Evolutionary conservation across 345 rosid species (phyloP), one percentile per base, ranked within the genome.

Genomic region (Sonneratia caseolaris): DNA sequence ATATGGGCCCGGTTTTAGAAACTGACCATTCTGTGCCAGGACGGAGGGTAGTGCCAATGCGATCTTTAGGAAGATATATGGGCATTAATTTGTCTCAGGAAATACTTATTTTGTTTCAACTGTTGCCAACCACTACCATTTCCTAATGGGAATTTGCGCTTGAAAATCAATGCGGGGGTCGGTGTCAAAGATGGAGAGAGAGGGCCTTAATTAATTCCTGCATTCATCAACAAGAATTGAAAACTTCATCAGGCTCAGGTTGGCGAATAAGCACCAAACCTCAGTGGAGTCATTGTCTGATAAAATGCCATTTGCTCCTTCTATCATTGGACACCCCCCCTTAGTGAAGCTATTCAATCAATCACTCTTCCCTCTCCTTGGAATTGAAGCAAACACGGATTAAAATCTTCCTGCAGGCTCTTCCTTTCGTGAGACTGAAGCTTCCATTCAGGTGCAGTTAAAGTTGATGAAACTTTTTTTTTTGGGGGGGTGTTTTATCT

Each of bases 131-230:
- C 32, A 47, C 51, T 24, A 27, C 37, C 66, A 35, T 62, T 62
- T 14, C 66, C 7, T 18, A 4, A 62, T 62, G 66, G 66, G 66
- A 35, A 62, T 10, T 11, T 62, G 66, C 66, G 27, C 66, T 62
- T 11, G 66, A 42, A 62, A 62, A 62, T 62, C 38, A 62, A 62
- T 62, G 66, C 27, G 66, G 66, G 15, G 35, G 37, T 62, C 27
- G 18, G 66, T 27, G 32, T 57, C 32, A 57, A 22, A 57, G n/a
- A 5, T 57, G 64, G 24, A 55, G 22, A 15, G 61, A 57, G 35
- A 57, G 35, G 32, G 8, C 11, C 1, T 57, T n/a, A n/a, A 18
- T 57, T n/a, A n/a, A 57, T 74, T 74, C 42, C 72, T 68, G 32
- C 76, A 68, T 15, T 24, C 15, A 57, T 22, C 64, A 57, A 57